phyloP scores from a whole-genome alignment of 2,329 filamentous ascomycete genomes.

The Chaetomiaceae sp. region DNA sequence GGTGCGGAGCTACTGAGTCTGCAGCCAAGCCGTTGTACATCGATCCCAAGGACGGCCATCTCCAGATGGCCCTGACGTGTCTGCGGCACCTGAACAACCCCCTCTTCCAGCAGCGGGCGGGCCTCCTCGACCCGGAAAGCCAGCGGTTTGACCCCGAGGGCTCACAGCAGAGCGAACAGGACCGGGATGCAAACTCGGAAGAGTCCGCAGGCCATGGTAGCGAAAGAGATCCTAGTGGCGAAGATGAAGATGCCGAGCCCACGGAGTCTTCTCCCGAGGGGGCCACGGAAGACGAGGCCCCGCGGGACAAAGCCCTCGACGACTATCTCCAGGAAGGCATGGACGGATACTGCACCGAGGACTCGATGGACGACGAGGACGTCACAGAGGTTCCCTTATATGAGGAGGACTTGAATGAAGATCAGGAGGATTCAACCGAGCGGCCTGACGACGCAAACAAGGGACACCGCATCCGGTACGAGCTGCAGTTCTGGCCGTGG shows the following conservation, averaged over 20 bases:
- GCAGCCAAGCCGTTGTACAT: conserved; percentile 8
- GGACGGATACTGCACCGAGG: conserved; percentile 6
- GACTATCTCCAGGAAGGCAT: background rate
- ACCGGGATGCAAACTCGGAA: too few relatives aligned
- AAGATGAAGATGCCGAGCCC: background rate
- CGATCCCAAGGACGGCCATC: conserved; percentile 15
- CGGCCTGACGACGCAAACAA: conserved; percentile 2
- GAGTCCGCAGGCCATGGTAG: too few relatives aligned
- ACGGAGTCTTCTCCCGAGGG: background rate
- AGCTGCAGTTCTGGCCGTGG: conserved; percentile 20
- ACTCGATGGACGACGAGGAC: conserved; percentile 18
- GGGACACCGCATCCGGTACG: conserved; percentile 14
- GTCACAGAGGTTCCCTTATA: background rate
- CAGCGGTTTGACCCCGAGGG: background rate
- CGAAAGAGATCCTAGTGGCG: too few relatives aligned
- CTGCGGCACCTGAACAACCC: conserved; percentile 22
- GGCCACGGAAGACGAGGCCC: background rate
- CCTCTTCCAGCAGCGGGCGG: conserved; percentile 18
- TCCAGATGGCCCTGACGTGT: conserved; percentile 21
- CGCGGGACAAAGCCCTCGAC: background rate
- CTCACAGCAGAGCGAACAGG: background rate
- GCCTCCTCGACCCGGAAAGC: background rate
- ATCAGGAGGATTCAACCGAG: background rate
- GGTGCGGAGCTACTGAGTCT: conserved; percentile 9
- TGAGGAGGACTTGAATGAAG: background rate